These are phyloP conservation scores for Massarina eburnea DNA, from an alignment of 2,329 filamentous ascomycete species.

Conservation along the genomic window DNA sequence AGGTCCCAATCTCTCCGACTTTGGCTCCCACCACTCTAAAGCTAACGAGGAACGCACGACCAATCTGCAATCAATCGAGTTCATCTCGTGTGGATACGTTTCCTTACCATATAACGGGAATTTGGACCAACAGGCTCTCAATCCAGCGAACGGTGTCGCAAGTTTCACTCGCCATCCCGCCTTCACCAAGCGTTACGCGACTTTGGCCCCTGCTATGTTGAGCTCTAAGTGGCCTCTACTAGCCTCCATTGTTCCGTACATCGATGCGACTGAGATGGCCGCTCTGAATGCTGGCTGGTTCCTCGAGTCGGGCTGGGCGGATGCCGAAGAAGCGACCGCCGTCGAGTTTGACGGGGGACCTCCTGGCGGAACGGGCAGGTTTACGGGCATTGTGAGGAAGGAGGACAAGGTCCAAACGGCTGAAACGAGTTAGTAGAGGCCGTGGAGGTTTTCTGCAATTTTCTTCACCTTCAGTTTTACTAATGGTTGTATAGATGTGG, in stretches of 20 bases:
- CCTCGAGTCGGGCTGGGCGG: constrained; percentile 34
- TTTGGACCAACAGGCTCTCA: constrained; percentile 40
- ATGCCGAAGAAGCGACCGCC: constrained; percentile 36
- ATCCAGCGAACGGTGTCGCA: constrained; percentile 15
- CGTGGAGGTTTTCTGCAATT: background rate
- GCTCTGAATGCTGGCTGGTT: constrained; percentile 37
- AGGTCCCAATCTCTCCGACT: constrained; percentile 47
- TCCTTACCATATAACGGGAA: constrained; percentile 35
- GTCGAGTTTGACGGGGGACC: constrained; percentile 45
- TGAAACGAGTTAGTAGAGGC: background rate
- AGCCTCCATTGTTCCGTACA: constrained; percentile 44
- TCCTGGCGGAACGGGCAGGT: constrained; percentile 46
- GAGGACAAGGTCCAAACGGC: constrained; percentile 18
- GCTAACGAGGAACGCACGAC: constrained; percentile 30
- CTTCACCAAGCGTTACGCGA: constrained; percentile 33
- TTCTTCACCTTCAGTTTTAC: background rate
- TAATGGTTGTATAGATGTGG: background rate
- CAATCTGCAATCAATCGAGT: constrained; percentile 48
- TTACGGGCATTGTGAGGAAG: constrained; percentile 34
- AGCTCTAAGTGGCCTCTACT: constrained; percentile 38
- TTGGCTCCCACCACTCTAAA: constrained; percentile 41
- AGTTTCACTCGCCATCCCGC: constrained; percentile 13
- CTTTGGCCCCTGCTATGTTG: constrained; percentile 42
- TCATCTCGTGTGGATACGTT: constrained; percentile 66
- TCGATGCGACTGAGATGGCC: constrained; percentile 35